Evolutionary conservation across 2,329 filamentous ascomycete species (phyloP), one percentile per base, ranked within the genome.

Genomic region (Malbranchea zuffiana): DNA sequence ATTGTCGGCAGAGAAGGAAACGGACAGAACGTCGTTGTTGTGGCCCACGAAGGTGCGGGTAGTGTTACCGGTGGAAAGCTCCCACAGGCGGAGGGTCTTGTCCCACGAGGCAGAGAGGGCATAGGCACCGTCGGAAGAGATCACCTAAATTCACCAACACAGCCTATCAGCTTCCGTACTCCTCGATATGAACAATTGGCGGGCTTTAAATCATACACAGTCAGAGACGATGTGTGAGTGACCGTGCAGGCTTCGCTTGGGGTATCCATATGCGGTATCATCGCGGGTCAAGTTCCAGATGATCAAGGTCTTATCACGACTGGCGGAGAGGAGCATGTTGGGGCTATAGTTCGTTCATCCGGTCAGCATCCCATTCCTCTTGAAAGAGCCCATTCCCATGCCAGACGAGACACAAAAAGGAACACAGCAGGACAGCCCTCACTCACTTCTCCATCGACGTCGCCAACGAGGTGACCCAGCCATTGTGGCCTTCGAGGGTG

Each of bases 221-320:
- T 98, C 90, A 68, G 90, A 96, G 65, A 98, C 87, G 68, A 98
- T 98, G 81, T 98, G 90, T 51, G 87, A 95, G 78, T 98, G 90
- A 62, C 90, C 90, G 73, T 92, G 81, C 56, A 98, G 86, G 64
- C 85, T 92, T 72, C 90, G 82, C 80, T 98, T 96, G 63, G 90
- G 90, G 78, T 94, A 94, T 59, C 90, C 90, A 77, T 96, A 98
- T 65, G 84, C 81, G 66, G 80, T 79, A 74, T 96, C 90, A 69
- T 96, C 87, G 71, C 90, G 88, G 69, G 90, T 96, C 62, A 98
- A 78, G 78, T 95, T 94, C 90, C 90, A 98, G 79, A 98, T 93
- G 74, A 98, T 98, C 67, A 98, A 75, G 55, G 83, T 84, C 82
- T 96, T 95, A 78, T 98, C 90, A 72, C 90, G 86, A 65, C 78